A percentile compares a stretch with the other conserved stretches of the same genome.
phyloP scores from a whole-genome alignment of 352 stramenopile genomes.

The Globisporangium spiculum region DNA sequence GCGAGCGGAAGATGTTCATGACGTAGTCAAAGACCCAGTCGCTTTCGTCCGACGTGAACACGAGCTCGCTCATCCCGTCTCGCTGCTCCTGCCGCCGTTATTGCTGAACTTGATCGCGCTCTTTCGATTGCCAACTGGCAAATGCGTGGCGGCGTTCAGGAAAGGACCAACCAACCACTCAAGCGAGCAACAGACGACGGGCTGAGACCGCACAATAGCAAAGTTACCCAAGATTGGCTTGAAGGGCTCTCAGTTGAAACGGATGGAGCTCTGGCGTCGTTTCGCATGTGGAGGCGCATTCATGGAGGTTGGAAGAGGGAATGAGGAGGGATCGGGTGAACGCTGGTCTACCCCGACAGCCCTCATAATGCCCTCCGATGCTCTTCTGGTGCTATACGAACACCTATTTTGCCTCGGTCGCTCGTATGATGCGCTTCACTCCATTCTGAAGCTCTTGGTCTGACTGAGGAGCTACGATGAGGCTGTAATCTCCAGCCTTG shows the following conservation, averaged over 20 bases:
- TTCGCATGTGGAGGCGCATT: background rate
- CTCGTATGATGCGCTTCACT: no score
- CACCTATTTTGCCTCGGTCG: no score
- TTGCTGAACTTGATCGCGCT: background rate
- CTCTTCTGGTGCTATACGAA: no score
- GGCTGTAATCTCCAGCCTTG: background rate
- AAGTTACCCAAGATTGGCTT: background rate
- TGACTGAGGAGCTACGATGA: no score
- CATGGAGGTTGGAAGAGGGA: background rate
- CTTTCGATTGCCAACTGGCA: background rate
- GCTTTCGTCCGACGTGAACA: slow-evolving; percentile 61
- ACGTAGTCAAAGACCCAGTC: slow-evolving; percentile 90
- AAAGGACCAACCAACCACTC: background rate
- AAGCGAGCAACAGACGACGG: background rate
- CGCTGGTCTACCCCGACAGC: no score
- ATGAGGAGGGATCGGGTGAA: background rate
- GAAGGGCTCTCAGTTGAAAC: background rate
- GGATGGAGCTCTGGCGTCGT: background rate
- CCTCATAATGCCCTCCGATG: no score
- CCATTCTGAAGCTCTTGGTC: no score
- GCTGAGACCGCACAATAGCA: background rate
- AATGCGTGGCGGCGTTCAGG: background rate
- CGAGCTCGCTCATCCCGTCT: slow-evolving; percentile 20
- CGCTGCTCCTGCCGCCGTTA: background rate
- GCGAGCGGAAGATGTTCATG: slow-evolving; percentile 85